Conservation (phyloP, 352 stramenopile genomes). For the Pelagophyceae sp. region DNA sequence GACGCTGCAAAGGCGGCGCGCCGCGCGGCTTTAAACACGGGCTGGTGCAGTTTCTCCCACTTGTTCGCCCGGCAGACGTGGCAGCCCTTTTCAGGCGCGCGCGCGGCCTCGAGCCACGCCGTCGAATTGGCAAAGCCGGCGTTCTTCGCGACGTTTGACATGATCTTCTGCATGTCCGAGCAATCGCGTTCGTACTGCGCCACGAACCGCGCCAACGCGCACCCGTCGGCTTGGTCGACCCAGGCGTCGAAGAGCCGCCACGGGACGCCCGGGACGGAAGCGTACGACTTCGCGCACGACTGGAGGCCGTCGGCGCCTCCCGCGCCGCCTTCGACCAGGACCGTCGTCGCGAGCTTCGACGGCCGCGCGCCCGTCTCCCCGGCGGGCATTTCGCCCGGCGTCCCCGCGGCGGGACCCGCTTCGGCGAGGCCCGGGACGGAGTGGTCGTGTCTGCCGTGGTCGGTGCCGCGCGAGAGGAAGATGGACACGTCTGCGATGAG, state of each 20-base stretch:
- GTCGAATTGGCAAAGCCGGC: not conserved
- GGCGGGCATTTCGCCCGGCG: too few relatives aligned
- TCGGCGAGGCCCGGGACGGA: too few relatives aligned
- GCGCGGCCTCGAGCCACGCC: not conserved
- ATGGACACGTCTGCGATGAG: too few relatives aligned
- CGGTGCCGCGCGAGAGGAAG: too few relatives aligned
- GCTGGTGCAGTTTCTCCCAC: not conserved
- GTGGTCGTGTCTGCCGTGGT: too few relatives aligned
- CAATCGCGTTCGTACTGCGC: constrained; percentile 12
- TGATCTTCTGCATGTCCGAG: not conserved
- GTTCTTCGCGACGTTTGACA: not conserved
- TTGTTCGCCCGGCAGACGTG: not conserved
- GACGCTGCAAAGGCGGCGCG: not conserved
- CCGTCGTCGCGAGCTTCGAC: too few relatives aligned
- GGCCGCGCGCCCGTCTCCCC: too few relatives aligned
- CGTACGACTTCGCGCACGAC: too few relatives aligned
- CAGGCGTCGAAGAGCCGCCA: constrained; percentile 14
- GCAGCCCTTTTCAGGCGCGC: not conserved
- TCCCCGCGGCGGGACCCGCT: too few relatives aligned
- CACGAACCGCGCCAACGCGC: not conserved
- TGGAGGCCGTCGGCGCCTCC: too few relatives aligned
- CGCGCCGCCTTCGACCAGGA: too few relatives aligned
- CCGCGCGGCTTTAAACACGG: not conserved
- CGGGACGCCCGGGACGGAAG: too few relatives aligned
- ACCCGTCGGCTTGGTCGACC: not conserved